phyloP scores from a whole-genome alignment of 768 basidiomycete species.

The Rhizopogon vinicolor region DNA sequence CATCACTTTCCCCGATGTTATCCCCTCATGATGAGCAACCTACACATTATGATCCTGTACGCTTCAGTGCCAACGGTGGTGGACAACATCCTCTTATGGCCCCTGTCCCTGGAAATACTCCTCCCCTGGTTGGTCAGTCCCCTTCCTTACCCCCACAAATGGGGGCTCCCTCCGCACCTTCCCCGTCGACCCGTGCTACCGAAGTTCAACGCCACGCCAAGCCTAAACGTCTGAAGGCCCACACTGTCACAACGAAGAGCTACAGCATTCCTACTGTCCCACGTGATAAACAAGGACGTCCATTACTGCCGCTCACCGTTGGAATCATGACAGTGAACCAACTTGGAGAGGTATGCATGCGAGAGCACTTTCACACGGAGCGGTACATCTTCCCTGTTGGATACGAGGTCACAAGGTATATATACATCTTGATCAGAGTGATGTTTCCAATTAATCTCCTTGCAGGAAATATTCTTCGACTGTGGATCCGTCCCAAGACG shows the following conservation, averaged over 20 bases:
- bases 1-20: conserved; percentile 29
- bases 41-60: conserved; percentile 14
- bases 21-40: conserved; percentile 31
- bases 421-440: not conserved
- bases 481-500: conserved; percentile 57
- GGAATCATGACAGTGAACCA: conserved; percentile 83
- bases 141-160: conserved; percentile 9
- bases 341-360: conserved; percentile 73
- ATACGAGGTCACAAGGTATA: conserved; percentile 76
- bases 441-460: conserved; percentile 3
- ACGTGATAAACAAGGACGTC: conserved; percentile 64
- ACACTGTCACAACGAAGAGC: conserved; percentile 74
- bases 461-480: conserved; percentile 76
- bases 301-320: conserved; percentile 74
- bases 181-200: conserved; percentile 19
- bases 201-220: conserved; percentile 45
- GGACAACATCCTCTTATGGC: conserved; percentile 11
- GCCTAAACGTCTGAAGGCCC: conserved; percentile 75
- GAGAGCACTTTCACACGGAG: conserved; percentile 84
- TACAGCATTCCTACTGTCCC: conserved; percentile 78
- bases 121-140: conserved; percentile 19
- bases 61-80: conserved; percentile 20
- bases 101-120: conserved; percentile 12
- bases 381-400: conserved; percentile 87
- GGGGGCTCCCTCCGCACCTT: conserved; percentile 10